phyloP scores from a whole-genome alignment of 73 alveolate species.

The Paramecium pentaurelia region DNA sequence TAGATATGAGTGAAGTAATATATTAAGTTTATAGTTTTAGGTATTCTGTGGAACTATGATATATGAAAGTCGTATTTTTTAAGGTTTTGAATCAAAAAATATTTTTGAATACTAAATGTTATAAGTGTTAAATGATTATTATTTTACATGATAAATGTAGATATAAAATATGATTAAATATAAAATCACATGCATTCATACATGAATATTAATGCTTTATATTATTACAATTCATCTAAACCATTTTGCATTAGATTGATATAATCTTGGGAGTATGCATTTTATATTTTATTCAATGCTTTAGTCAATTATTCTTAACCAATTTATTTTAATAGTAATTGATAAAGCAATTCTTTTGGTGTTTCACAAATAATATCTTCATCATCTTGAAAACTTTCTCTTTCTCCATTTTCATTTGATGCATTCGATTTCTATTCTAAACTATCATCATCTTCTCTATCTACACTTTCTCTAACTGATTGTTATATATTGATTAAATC shows the following conservation, averaged over 20 bases:
- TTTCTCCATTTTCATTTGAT: constrained; percentile 36
- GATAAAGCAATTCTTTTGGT: constrained; percentile 4
- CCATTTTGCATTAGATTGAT: not conserved
- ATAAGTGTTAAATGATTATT: not conserved
- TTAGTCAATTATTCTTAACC: not conserved
- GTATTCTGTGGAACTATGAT: not conserved
- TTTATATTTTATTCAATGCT: not conserved
- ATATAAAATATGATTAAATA: not conserved
- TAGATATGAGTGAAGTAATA: not conserved
- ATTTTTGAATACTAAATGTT: not conserved
- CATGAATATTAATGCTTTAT: not conserved
- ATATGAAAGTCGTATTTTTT: not conserved
- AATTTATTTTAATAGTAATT: not conserved
- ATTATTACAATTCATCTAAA: not conserved
- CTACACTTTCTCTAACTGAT: not conserved
- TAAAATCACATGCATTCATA: constrained; percentile 28
- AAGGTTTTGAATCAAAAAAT: not conserved
- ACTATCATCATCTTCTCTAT: constrained; percentile 52
- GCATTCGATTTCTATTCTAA: not conserved
- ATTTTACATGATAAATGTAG: not conserved
- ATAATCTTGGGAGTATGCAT: not conserved
- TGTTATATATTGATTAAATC: not conserved
- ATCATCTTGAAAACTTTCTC: constrained; percentile 11
- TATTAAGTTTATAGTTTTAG: not conserved
- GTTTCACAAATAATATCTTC: not conserved